Evolutionary conservation across 2,329 filamentous ascomycete species (phyloP).

Genomic region (Elsinoe fawcettii): DNA sequence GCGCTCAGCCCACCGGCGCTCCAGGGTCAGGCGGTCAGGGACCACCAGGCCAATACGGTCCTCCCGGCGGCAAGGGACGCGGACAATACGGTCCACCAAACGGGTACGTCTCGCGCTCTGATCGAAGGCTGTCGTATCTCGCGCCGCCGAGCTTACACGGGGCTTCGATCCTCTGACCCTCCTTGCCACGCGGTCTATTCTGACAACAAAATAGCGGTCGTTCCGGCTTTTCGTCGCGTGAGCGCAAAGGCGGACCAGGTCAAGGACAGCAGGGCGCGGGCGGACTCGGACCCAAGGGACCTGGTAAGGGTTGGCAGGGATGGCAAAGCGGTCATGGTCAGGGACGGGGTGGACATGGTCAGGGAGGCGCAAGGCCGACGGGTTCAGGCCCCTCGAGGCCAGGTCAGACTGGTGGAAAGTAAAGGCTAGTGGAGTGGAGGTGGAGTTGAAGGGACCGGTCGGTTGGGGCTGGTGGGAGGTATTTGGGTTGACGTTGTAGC

Average conservation of each 20-base stretch:
- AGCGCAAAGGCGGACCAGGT: background rate
- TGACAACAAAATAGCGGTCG: background rate
- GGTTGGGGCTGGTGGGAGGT: background rate
- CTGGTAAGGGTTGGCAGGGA: background rate
- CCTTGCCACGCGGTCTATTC: background rate
- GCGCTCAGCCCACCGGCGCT: background rate
- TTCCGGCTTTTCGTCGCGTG: background rate
- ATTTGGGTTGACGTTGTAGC: background rate
- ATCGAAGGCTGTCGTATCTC: too few relatives aligned
- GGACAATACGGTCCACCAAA: background rate
- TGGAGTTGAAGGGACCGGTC: background rate
- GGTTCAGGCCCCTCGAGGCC: background rate
- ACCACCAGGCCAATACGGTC: background rate
- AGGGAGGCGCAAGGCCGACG: background rate
- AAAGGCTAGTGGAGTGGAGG: background rate
- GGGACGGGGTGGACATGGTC: background rate
- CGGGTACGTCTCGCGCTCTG: background rate
- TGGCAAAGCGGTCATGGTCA: background rate
- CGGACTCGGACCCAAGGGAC: conserved; percentile 2
- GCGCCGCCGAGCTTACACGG: too few relatives aligned
- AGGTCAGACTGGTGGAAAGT: background rate
- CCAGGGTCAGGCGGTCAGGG: background rate
- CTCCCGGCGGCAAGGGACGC: conserved; percentile 1
- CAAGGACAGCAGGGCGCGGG: background rate
- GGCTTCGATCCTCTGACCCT: too few relatives aligned